These are phyloP conservation scores for Pseudogymnoascus sp. DNA, from an alignment of 2,329 filamentous ascomycete species.

Conservation along the genomic window DNA sequence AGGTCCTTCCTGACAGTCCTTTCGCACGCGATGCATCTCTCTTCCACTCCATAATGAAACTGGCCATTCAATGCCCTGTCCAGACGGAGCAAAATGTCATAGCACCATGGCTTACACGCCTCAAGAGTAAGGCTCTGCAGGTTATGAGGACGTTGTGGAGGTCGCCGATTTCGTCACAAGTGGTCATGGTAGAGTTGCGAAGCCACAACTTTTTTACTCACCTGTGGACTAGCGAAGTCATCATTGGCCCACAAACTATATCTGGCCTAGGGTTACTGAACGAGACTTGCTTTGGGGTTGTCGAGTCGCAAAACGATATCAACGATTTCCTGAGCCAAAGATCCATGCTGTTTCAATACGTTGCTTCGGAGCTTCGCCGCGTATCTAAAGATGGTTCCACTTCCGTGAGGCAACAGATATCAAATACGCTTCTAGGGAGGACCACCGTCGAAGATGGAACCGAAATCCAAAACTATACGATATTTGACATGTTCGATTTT, in stretches of 20 bases:
- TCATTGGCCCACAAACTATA: constrained; percentile 12
- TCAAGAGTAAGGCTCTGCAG: constrained; percentile 61
- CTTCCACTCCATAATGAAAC: constrained; percentile 70
- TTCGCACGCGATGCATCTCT: constrained; percentile 68
- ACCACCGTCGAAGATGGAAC: constrained; percentile 59
- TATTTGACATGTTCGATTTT: constrained; percentile 94
- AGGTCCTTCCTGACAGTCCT: constrained; percentile 57
- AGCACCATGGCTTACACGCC: constrained; percentile 57
- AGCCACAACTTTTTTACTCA: constrained; percentile 19
- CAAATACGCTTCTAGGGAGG: constrained; percentile 69
- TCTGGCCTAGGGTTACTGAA: constrained; percentile 58
- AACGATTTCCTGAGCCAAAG: constrained; percentile 67
- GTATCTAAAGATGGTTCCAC: constrained; percentile 64
- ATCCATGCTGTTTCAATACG: constrained; percentile 73
- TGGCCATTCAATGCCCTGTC: constrained; percentile 63
- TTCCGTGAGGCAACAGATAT: constrained; percentile 59
- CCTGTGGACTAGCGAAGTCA: constrained; percentile 3
- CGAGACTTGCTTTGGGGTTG: background rate
- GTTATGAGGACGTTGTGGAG: constrained; percentile 77
- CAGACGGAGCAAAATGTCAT: constrained; percentile 50
- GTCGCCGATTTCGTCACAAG: constrained; percentile 65
- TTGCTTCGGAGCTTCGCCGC: constrained; percentile 73
- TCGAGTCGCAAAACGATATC: constrained; percentile 8
- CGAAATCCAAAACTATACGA: constrained; percentile 58
- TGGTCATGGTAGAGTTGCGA: constrained; percentile 73